phyloP scores from a whole-genome alignment of 179 eudicot genomes.

The Sideroxylon spinosum region DNA sequence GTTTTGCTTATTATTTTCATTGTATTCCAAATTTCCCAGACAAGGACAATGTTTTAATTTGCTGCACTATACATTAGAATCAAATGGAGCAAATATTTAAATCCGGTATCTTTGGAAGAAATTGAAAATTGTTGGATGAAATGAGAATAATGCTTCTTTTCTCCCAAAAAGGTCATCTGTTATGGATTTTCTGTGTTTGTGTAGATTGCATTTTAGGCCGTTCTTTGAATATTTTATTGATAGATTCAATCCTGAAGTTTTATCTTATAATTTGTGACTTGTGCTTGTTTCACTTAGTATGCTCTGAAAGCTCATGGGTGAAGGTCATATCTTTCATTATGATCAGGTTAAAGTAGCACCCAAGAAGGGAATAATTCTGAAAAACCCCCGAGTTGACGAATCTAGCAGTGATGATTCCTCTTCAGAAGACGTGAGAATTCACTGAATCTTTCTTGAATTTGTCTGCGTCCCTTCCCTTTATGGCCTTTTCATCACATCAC shows the following conservation, averaged over 20 bases:
- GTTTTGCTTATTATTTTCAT: not conserved
- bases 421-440: conserved; percentile 32
- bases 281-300: not conserved
- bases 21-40: too few relatives aligned
- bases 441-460: not conserved
- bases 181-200: too few relatives aligned
- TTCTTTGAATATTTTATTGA: not conserved
- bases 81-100: not conserved
- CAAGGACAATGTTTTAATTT: too few relatives aligned
- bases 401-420: conserved; percentile 32
- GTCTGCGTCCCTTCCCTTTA: not conserved
- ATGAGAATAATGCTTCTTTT: not conserved
- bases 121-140: not conserved
- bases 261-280: not conserved
- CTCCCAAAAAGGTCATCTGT: too few relatives aligned
- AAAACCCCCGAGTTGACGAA: conserved; percentile 17
- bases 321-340: not conserved
- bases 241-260: not conserved
- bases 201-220: not conserved
- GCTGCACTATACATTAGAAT: too few relatives aligned
- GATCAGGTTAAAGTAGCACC: conserved; percentile 23
- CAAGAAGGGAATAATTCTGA: conserved; percentile 23
- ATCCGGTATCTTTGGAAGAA: not conserved
- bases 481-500: not conserved
- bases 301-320: not conserved